Conservation (phyloP, 345 rosid genomes). For the Dimocarpus longan region DNA sequence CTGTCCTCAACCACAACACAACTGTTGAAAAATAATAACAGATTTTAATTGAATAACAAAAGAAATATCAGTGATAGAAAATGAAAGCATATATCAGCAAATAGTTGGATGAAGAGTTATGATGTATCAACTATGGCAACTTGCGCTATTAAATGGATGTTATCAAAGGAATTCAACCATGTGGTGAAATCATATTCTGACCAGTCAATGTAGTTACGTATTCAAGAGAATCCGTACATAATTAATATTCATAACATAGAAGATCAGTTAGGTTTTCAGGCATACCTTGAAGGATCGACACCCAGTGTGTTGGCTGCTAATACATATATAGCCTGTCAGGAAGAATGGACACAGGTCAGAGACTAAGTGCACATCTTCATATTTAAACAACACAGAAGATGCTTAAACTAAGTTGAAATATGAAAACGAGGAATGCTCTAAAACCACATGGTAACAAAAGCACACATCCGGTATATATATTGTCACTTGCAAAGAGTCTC, state of each 20-base stretch:
- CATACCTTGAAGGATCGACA: constrained; percentile 90
- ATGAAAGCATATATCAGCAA: neutral
- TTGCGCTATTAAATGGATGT: neutral
- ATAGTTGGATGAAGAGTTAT: neutral
- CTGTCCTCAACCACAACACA: constrained; percentile 97
- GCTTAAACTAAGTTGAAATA: neutral
- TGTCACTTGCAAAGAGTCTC: neutral
- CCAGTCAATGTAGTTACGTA: neutral
- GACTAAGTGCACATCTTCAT: neutral
- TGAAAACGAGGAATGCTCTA: neutral
- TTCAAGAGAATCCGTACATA: neutral
- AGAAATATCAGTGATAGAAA: neutral
- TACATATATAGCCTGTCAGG: constrained; percentile 73
- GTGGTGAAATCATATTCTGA: neutral
- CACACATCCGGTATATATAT: neutral
- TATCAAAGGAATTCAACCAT: neutral
- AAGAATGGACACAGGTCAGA: constrained; percentile 17
- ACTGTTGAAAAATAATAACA: constrained; percentile 43
- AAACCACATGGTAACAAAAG: neutral
- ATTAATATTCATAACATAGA: neutral
- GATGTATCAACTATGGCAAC: neutral
- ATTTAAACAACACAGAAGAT: neutral
- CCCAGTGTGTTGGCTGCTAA: constrained; percentile 85
- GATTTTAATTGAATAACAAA: neutral
- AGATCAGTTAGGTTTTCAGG: neutral